phyloP scores from a whole-genome alignment of 75 land plant species.

The Cryptomeria japonica region DNA sequence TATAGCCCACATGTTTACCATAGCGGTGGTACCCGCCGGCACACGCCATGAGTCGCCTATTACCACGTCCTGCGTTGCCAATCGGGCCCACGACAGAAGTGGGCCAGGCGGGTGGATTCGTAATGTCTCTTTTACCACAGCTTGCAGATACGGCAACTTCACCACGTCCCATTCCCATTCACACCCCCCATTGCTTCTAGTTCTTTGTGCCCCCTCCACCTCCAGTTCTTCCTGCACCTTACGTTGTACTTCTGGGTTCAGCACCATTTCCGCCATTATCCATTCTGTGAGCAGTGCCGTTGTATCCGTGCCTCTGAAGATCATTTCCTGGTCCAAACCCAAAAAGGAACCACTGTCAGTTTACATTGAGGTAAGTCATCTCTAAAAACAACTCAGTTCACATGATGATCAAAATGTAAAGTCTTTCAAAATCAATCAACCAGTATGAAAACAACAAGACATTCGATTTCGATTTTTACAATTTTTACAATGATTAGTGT shows the following conservation, averaged over 20 bases:
- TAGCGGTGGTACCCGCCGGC: slow-evolving; percentile 51
- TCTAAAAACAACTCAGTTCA: too few species aligned
- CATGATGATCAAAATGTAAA: too few species aligned
- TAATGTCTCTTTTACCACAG: slow-evolving; percentile 51
- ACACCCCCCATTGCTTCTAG: too few species aligned
- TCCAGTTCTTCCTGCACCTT: slow-evolving; percentile 40
- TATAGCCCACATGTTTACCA: slow-evolving; percentile 73
- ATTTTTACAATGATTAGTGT: too few species aligned
- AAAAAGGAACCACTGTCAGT: neutral
- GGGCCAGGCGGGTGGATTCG: slow-evolving; percentile 61
- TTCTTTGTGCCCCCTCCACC: neutral
- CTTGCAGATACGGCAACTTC: slow-evolving; percentile 38
- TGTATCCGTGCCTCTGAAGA: slow-evolving; percentile 62
- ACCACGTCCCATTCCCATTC: slow-evolving; percentile 8
- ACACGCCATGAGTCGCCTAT: slow-evolving; percentile 13
- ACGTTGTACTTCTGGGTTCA: slow-evolving; percentile 35
- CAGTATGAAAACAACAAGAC: too few species aligned
- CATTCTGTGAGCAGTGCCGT: slow-evolving; percentile 56
- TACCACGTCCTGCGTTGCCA: slow-evolving; percentile 22
- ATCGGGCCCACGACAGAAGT: slow-evolving; percentile 56
- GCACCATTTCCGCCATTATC: slow-evolving; percentile 46
- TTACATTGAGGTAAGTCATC: too few species aligned
- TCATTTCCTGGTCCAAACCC: slow-evolving; percentile 50
- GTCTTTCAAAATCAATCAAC: too few species aligned
- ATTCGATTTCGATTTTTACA: too few species aligned